Evolutionary conservation across 2,329 filamentous ascomycete genomes (phyloP).

Genomic region (Colletotrichum incanum): DNA sequence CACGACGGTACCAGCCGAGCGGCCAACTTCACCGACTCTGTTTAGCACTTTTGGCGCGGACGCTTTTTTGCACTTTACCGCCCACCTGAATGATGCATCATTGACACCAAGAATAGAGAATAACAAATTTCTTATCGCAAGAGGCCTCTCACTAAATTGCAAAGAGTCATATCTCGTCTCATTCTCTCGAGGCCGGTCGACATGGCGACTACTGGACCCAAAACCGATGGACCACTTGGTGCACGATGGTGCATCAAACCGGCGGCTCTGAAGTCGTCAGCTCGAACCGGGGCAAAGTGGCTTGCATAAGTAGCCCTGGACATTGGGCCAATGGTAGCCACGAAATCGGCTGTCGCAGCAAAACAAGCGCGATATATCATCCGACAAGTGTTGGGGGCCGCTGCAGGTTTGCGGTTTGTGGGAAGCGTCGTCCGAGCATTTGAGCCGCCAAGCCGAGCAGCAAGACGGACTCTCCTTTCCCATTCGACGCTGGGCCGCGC

Average conservation of each 20-base stretch:
- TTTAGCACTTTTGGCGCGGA: background rate
- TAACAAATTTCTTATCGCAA: background rate
- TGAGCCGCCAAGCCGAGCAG: background rate
- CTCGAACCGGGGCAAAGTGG: background rate
- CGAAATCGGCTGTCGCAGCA: background rate
- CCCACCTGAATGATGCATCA: slow-evolving; percentile 8
- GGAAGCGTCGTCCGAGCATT: background rate
- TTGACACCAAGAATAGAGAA: background rate
- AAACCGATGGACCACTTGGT: too few species aligned
- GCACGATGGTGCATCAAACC: too few species aligned
- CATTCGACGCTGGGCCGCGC: background rate
- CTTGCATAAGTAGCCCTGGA: background rate
- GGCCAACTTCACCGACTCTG: slow-evolving; percentile 17
- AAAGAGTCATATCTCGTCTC: background rate
- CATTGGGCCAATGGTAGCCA: background rate
- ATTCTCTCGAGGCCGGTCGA: background rate
- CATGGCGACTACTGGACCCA: background rate
- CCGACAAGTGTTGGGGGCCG: background rate
- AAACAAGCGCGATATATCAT: slow-evolving; percentile 20
- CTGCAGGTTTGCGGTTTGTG: background rate
- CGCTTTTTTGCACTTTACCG: background rate
- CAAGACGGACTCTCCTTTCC: accelerated
- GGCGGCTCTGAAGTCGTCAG: background rate
- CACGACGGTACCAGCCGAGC: slow-evolving; percentile 30
- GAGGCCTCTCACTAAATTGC: slow-evolving; percentile 5